A percentile compares a stretch with the other conserved stretches of the same genome.
These are phyloP conservation scores for Metschnikowia cubensis DNA, from an alignment of 805 yeast genomes.

Conservation along the genomic window DNA sequence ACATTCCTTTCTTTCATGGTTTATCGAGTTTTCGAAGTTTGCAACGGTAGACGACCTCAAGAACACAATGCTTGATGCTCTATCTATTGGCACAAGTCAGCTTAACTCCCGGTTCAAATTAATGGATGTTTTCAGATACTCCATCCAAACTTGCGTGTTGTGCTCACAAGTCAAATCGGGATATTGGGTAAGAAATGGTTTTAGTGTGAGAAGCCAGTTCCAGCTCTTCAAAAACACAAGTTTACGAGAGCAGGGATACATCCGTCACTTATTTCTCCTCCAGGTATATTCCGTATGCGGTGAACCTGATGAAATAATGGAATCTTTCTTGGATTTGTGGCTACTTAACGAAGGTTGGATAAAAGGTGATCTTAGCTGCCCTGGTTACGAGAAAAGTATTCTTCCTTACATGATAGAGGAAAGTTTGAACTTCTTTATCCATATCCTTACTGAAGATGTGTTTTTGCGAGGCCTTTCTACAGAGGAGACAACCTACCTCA, in stretches of 20 bases:
- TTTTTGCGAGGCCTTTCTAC: conserved; percentile 49
- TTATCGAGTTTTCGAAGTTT: conserved; percentile 51
- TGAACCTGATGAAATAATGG: conserved; percentile 53
- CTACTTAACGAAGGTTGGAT: conserved; percentile 41
- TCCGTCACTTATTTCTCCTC: conserved; percentile 69
- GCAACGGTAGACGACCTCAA: conserved; percentile 17
- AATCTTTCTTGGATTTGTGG: conserved; percentile 68
- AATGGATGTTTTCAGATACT: conserved; percentile 57
- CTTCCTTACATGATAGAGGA: conserved; percentile 74
- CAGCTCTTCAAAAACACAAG: conserved; percentile 75
- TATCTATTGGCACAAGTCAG: not conserved
- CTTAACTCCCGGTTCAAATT: not conserved
- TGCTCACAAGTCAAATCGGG: conserved; percentile 85
- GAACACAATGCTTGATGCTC: not conserved
- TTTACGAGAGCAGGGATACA: conserved; percentile 76
- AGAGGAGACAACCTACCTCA: conserved; percentile 44
- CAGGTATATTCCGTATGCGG: conserved; percentile 56
- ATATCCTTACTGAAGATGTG: conserved; percentile 62
- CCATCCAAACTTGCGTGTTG: conserved; percentile 71
- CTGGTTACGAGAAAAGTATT: conserved; percentile 42
- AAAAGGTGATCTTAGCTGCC: conserved; percentile 8
- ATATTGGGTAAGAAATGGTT: conserved; percentile 93
- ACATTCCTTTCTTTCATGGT: conserved; percentile 68
- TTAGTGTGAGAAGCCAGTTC: conserved; percentile 71
- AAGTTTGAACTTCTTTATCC: conserved; percentile 63